A percentile compares a stretch with the other conserved stretches of the same genome.
Conservation (phyloP, 2,329 filamentous ascomycete genomes). For the Aspergillaceae sp. region DNA sequence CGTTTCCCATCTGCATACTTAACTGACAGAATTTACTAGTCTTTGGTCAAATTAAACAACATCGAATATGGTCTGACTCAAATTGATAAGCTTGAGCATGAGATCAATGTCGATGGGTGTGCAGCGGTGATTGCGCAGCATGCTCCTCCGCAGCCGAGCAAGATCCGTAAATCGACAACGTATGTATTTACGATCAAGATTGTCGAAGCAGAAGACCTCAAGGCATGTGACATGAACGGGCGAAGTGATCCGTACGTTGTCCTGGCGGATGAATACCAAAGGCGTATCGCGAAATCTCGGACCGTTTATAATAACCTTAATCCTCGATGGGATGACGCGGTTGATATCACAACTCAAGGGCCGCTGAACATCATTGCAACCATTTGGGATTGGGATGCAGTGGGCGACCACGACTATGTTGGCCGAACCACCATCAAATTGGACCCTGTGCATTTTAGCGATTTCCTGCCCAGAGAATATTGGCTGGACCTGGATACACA, state of each 20-base stretch:
- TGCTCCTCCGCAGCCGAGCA: constrained; percentile 61
- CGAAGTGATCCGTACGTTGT: constrained; percentile 96
- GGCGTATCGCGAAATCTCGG: constrained; percentile 87
- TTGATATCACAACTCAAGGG: constrained; percentile 88
- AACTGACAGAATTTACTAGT: constrained; percentile 47
- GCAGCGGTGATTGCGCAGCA: constrained; percentile 70
- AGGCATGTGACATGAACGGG: constrained; percentile 93
- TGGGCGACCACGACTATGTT: constrained; percentile 95
- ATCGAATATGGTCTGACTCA: constrained; percentile 90
- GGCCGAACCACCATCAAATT: constrained; percentile 94
- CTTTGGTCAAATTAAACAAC: constrained; percentile 95
- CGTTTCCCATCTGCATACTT: neutral
- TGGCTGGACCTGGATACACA: constrained; percentile 97
- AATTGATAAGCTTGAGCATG: constrained; percentile 78
- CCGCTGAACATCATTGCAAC: constrained; percentile 92
- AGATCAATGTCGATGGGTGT: constrained; percentile 85
- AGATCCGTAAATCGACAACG: constrained; percentile 64
- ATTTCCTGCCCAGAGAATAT: constrained; percentile 91
- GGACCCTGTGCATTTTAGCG: constrained; percentile 94
- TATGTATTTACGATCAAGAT: constrained; percentile 99
- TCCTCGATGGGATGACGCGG: constrained; percentile 92
- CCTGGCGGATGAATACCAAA: constrained; percentile 93
- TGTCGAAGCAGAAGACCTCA: constrained; percentile 93
- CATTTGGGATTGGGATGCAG: constrained; percentile 95
- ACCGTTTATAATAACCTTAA: constrained; percentile 86